These are phyloP conservation scores for Caryopteris hybrid DNA, from an alignment of 305 asterid species.

Conservation along the genomic window DNA sequence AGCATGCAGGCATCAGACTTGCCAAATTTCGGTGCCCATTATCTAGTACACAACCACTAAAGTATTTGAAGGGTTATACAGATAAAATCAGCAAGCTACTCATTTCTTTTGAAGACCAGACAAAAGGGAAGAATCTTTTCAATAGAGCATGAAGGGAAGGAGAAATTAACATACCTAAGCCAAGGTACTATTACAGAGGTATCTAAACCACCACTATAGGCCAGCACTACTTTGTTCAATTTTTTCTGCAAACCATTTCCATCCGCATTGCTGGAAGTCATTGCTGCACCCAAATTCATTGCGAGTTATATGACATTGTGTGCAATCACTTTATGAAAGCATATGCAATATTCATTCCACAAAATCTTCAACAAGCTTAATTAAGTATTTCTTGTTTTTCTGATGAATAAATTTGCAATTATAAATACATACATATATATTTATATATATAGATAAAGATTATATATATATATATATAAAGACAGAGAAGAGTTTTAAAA, in stretches of 20 bases:
- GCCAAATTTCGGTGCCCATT: background rate
- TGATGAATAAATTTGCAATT: background rate
- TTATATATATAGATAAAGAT: no score
- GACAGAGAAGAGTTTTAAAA: no score
- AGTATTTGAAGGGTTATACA: background rate
- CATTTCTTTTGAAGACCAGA: background rate
- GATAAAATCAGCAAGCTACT: background rate
- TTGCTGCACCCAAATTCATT: slow-evolving; percentile 33
- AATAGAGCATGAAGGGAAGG: slow-evolving; percentile 1
- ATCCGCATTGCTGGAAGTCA: slow-evolving; percentile 27
- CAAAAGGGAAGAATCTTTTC: background rate
- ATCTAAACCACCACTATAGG: slow-evolving; percentile 94
- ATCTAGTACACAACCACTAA: background rate
- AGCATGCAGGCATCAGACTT: background rate
- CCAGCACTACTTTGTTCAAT: slow-evolving; percentile 87
- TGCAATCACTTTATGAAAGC: background rate
- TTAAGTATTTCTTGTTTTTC: no score
- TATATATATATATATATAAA: no score
- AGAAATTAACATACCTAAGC: slow-evolving; percentile 56
- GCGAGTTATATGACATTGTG: background rate
- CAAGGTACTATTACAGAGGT: slow-evolving; percentile 98
- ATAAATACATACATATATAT: no score
- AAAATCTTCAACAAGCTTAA: no score
- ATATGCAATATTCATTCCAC: background rate
- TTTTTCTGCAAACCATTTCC: slow-evolving; percentile 50